Conservation (phyloP, 192 early-diverging fungal genomes). For the Chytriomyces hyalinus region DNA sequence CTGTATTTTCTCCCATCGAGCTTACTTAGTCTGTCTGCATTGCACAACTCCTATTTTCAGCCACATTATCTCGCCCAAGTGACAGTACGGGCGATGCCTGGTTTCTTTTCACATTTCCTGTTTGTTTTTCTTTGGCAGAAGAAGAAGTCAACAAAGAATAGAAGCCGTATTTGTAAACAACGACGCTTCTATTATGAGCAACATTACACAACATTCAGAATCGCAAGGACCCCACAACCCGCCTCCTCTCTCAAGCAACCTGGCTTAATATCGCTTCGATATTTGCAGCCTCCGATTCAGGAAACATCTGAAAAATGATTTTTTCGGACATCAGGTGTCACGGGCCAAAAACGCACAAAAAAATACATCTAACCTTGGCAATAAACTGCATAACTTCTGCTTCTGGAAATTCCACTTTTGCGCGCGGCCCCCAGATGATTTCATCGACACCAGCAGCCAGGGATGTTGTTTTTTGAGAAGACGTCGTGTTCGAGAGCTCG, state of each 20-base stretch:
- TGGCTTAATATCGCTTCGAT: slow-evolving; percentile 13
- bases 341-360: neutral
- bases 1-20: no score
- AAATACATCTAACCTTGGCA: slow-evolving; percentile 14
- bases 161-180: no score
- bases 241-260: neutral
- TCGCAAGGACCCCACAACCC: no score
- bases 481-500: neutral
- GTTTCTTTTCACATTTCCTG: no score
- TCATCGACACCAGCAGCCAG: neutral
- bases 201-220: no score
- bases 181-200: no score
- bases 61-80: no score
- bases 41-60: no score
- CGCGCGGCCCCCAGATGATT: slow-evolving; percentile 28
- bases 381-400: slow-evolving; percentile 18
- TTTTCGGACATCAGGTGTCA: neutral
- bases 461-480: neutral
- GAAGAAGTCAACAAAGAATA: no score
- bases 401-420: slow-evolving; percentile 32
- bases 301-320: slow-evolving; percentile 13
- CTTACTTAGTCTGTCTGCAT: no score
- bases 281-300: neutral
- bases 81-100: no score
- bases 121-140: no score